Evolutionary conservation across 768 basidiomycete genomes (phyloP).

Genomic region (Boletus tomentosulus): DNA sequence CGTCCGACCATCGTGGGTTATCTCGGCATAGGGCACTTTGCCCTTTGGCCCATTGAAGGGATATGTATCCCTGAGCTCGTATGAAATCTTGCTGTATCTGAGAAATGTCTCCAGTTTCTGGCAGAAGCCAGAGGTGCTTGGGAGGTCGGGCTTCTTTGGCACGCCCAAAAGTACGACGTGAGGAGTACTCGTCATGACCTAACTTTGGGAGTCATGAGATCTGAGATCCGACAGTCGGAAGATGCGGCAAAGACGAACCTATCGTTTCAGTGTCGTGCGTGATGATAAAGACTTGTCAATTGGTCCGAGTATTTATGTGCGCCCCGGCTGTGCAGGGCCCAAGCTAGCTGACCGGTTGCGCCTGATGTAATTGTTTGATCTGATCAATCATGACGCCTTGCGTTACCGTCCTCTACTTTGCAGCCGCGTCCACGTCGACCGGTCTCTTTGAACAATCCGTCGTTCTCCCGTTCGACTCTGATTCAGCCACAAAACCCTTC

Average conservation of each 20-base stretch:
- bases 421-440: conserved; percentile 67
- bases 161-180: conserved; percentile 28
- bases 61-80: conserved; percentile 23
- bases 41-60: conserved; percentile 30
- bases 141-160: conserved; percentile 15
- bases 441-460: conserved; percentile 53
- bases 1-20: conserved; percentile 20
- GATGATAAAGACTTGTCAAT: no score
- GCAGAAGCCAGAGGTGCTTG: conserved; percentile 31
- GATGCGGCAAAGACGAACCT: background rate
- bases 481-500: conserved; percentile 28
- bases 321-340: no score
- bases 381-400: background rate
- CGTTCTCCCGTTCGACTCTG: conserved; percentile 34
- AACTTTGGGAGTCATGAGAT: background rate
- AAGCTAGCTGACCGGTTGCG: no score
- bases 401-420: conserved; percentile 52
- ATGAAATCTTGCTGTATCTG: conserved; percentile 21
- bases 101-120: conserved; percentile 34
- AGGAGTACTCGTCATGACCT: conserved; percentile 16
- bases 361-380: no score
- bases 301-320: background rate
- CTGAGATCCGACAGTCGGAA: background rate
- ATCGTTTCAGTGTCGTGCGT: background rate
- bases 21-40: conserved; percentile 32